Evolutionary conservation across 1,139 yeast species (phyloP).

Genomic region (Suhomyces guaymorum): DNA sequence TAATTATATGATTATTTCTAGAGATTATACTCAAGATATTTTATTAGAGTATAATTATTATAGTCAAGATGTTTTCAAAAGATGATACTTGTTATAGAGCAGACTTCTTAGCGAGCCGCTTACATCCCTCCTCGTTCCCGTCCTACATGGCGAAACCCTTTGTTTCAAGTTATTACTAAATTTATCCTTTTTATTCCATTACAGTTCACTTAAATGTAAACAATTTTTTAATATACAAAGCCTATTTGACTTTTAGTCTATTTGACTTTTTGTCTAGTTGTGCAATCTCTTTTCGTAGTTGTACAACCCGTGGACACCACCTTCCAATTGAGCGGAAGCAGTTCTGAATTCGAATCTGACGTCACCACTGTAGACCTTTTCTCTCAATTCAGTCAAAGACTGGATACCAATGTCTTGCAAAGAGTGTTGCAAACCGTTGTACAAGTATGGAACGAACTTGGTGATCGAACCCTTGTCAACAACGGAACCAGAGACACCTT

Average conservation of each 20-base stretch:
- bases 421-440: constrained; percentile 96
- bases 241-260: neutral
- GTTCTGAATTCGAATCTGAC: constrained; percentile 97
- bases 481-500: constrained; percentile 98
- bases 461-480: constrained; percentile 94
- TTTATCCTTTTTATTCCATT: too few species aligned
- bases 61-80: too few species aligned
- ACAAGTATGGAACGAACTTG: constrained; percentile 91
- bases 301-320: constrained; percentile 96
- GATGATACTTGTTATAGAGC: too few species aligned
- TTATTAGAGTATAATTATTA: too few species aligned
- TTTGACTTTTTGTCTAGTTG: constrained; percentile 46
- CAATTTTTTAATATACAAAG: constrained; percentile 9
- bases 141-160: too few species aligned
- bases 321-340: constrained; percentile 97
- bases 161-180: too few species aligned
- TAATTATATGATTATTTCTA: too few species aligned
- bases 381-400: constrained; percentile 65
- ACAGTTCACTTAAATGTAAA: too few species aligned
- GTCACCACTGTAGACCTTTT: constrained; percentile 61
- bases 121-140: too few species aligned
- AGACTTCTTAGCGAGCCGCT: too few species aligned
- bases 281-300: constrained; percentile 97
- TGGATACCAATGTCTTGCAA: constrained; percentile 95
- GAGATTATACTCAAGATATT: too few species aligned